Base-by-base conservation (phyloP, 2,329 filamentous ascomycete species). In the Diaporthe aspalathi region DNA sequence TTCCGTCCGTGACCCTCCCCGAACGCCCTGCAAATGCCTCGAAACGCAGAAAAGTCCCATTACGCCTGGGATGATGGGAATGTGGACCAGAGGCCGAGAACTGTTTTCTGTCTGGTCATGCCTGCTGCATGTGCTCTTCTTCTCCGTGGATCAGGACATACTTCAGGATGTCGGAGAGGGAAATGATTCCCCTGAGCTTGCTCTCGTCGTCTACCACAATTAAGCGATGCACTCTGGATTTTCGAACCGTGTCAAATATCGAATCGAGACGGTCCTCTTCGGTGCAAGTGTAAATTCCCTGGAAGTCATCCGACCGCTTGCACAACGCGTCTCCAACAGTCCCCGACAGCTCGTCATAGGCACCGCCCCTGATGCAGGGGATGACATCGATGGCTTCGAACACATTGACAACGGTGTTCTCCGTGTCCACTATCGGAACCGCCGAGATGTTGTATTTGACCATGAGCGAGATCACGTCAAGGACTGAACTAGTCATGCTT, bases 371-470 rank as follows among this genome's bases (percentile, higher is more conserved):
- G 83, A 99, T 97, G 77, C 97, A 91, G 0, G 95, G 92, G 76
- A 99, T 97, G 73, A 99, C 95, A 81, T 99, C 96, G 65, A 99
- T 95, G 1, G 96, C 94, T 83, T 99, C 97, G 78, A 99, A 99
- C 14, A 98, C 94, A 78, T 99, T 99, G 74, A 98, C 89, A 0
- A 99, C 90, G 81, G 89, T 84, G 77, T 88, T 86, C 47, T 94
- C 90, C 62, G 88, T 88, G 77, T 98, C 96, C 69, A 99, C 84
- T 70, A 99, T 96, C 12, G 96, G 96, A 45, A 99, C 93, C 77
- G 94, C 97, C 52, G 94, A 97, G 77, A 99, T 98, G 81, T 94
- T 97, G 81, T 93, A 88, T 81, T 94, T 91, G 67, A 99, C 96
- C 86, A 99, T 92, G 81, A 94, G 88, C 79, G 97, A 94, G 73